phyloP scores from a whole-genome alignment of 495 filamentous ascomycete genomes.

The Talaromyces wortmannii region DNA sequence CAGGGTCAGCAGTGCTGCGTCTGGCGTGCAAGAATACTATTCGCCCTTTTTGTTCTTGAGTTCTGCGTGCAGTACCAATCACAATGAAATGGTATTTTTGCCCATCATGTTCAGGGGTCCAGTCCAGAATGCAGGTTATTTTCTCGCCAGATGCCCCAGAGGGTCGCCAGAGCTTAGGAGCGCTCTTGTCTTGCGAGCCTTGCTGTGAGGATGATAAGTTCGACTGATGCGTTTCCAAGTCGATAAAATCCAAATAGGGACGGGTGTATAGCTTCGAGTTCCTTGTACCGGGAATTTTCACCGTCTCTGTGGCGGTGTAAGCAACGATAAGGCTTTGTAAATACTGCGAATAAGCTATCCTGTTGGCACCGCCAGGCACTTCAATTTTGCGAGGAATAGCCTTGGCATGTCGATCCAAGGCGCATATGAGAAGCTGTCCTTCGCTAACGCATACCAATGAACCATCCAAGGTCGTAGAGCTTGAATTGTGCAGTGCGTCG shows the following conservation, averaged over 20 bases:
- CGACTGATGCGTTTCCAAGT: slow-evolving; percentile 19
- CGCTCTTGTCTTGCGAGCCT: background rate
- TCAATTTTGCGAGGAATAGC: slow-evolving; percentile 36
- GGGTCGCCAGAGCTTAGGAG: slow-evolving; percentile 20
- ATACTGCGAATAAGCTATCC: slow-evolving; percentile 31
- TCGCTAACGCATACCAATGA: slow-evolving; percentile 39
- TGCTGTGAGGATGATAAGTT: background rate
- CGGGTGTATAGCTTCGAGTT: slow-evolving; percentile 18
- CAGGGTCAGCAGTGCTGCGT: slow-evolving; percentile 16
- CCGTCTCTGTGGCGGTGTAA: slow-evolving; percentile 19
- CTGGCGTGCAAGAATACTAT: slow-evolving; percentile 30
- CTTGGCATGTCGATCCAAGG: slow-evolving; percentile 21
- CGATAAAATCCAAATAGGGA: slow-evolving; percentile 34
- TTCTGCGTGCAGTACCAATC: slow-evolving; percentile 30
- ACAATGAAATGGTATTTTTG: slow-evolving; percentile 41
- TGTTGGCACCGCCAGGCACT: slow-evolving; percentile 34
- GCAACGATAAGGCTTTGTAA: slow-evolving; percentile 35
- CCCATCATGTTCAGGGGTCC: slow-evolving; percentile 32
- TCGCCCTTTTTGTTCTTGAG: slow-evolving; percentile 20
- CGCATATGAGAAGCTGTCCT: slow-evolving; percentile 30
- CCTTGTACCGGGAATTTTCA: slow-evolving; percentile 5
- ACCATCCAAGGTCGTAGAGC: slow-evolving; percentile 10
- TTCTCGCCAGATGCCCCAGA: slow-evolving; percentile 34
- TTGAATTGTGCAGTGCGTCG: slow-evolving; percentile 4
- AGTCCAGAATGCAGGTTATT: slow-evolving; percentile 43